A percentile compares a stretch with the other conserved stretches of the same genome.
Conservation (phyloP, 1,284 basidiomycete species). For the Trichosporon ovoides region DNA sequence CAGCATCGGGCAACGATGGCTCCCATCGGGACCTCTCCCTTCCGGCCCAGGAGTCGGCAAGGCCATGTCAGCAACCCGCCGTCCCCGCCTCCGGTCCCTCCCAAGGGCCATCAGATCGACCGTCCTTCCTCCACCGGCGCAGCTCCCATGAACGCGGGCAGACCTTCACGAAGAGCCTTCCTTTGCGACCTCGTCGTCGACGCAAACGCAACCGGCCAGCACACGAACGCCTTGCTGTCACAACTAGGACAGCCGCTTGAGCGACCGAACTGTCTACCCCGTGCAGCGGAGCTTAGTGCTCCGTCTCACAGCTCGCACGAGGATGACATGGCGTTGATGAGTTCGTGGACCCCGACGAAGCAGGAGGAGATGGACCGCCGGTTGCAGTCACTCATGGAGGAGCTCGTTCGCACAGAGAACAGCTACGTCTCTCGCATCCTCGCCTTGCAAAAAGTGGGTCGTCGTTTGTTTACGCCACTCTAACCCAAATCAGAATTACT, state of each 20-base stretch:
- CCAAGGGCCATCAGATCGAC: conserved; percentile 8
- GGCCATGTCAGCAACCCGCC: conserved; percentile 6
- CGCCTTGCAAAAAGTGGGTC: conserved; percentile 41
- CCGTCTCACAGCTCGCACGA: conserved; percentile 23
- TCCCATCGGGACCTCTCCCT: conserved; percentile 18
- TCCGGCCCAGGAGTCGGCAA: conserved; percentile 16
- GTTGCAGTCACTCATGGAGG: conserved; percentile 35
- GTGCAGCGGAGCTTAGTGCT: conserved; percentile 6
- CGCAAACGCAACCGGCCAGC: conserved; percentile 31
- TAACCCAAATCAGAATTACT: neutral
- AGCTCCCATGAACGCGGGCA: conserved; percentile 11
- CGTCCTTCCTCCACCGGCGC: conserved; percentile 19
- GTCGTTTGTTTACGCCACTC: conserved; percentile 1
- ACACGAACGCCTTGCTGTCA: conserved; percentile 31
- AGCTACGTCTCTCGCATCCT: conserved; percentile 43
- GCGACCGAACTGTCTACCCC: conserved; percentile 28
- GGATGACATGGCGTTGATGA: conserved; percentile 1
- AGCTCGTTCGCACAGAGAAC: conserved; percentile 45
- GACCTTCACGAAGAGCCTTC: conserved; percentile 38
- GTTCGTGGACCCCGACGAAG: conserved; percentile 26
- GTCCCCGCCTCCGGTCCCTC: conserved; percentile 13
- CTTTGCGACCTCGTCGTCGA: conserved; percentile 45
- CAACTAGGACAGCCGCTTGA: conserved; percentile 38
- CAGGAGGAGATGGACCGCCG: conserved; percentile 33
- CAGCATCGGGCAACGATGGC: conserved; percentile 11